Conservation (phyloP, 139 green algal species). For the Yamagishiella unicocca region DNA sequence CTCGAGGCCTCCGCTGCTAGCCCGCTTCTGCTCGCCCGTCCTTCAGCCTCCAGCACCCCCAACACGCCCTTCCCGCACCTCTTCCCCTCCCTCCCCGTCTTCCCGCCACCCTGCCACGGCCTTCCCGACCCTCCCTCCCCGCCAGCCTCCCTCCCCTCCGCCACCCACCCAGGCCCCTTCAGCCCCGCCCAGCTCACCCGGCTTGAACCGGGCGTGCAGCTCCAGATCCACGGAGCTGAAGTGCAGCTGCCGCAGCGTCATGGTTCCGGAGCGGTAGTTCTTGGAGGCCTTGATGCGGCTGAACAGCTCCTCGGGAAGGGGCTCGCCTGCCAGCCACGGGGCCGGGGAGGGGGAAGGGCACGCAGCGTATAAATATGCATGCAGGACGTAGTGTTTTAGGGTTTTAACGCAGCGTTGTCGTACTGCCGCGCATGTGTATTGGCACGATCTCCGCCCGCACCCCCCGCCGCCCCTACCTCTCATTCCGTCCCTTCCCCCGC, state of each 20-base stretch:
- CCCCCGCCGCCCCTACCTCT: no score
- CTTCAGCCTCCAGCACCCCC: not conserved
- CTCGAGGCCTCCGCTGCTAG: no score
- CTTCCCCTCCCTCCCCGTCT: not conserved
- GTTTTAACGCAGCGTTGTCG: no score
- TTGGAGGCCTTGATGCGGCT: constrained; percentile 87
- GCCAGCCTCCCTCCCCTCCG: no score
- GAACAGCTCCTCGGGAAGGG: constrained; percentile 93
- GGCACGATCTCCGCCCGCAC: not conserved
- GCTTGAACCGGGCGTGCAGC: constrained; percentile 88
- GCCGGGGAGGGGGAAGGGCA: not conserved
- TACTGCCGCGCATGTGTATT: not conserved
- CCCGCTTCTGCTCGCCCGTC: no score
- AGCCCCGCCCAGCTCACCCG: constrained; percentile 59
- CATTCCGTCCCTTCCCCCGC: no score
- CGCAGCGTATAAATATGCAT: not conserved
- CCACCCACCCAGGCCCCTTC: not conserved
- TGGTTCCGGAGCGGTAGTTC: constrained; percentile 79
- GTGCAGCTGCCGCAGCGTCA: constrained; percentile 91
- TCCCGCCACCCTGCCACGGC: not conserved
- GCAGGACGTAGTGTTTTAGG: no score
- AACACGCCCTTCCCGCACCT: not conserved
- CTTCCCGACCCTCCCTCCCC: not conserved
- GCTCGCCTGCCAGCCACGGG: constrained; percentile 59
- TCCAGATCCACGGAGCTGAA: constrained; percentile 92